A percentile compares a stretch with the other conserved stretches of the same genome.
These are phyloP conservation scores for Puya raimondii DNA, from an alignment of 176 grass and related monocot genomes.

Conservation along the genomic window DNA sequence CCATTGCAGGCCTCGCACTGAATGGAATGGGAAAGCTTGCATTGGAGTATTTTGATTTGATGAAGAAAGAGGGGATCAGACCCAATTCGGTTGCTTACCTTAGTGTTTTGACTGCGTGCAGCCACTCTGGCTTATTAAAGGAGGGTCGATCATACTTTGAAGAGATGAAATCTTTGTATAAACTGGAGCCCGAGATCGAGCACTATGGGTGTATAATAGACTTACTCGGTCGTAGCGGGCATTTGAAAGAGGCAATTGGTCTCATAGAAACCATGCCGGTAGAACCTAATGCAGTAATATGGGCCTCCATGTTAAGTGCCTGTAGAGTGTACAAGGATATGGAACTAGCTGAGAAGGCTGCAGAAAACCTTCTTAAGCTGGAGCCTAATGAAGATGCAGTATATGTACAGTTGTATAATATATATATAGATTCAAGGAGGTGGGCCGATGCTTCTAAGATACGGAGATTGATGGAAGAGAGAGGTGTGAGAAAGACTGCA, in stretches of 20 bases:
- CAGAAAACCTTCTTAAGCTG: conserved; percentile 46
- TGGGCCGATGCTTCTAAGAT: conserved; percentile 49
- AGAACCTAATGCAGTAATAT: conserved; percentile 57
- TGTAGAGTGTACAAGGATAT: conserved; percentile 43
- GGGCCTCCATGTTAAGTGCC: conserved; percentile 47
- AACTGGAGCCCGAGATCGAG: conserved; percentile 41
- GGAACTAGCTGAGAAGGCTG: conserved; percentile 37
- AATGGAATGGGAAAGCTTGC: conserved; percentile 56
- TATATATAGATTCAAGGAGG: conserved; percentile 47
- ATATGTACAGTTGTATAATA: conserved; percentile 68
- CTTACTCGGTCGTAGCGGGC: conserved; percentile 48
- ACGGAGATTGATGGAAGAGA: conserved; percentile 58
- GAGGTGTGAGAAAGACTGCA: conserved; percentile 48
- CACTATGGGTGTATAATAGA: conserved; percentile 86
- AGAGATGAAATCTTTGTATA: conserved; percentile 47
- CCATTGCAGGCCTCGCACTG: conserved; percentile 53
- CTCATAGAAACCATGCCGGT: conserved; percentile 52
- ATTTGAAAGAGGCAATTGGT: conserved; percentile 47
- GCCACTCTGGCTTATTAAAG: conserved; percentile 43
- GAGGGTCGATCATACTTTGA: conserved; percentile 45
- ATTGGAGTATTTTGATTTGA: conserved; percentile 48
- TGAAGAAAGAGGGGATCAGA: conserved; percentile 35
- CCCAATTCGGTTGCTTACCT: conserved; percentile 54
- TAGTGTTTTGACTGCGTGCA: conserved; percentile 62
- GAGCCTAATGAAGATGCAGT: conserved; percentile 46